Percentiles rank a stretch among this genome's conserved stretches.
These are phyloP conservation scores for Monosporozyma aquatica DNA, from an alignment of 805 yeast species.

Conservation along the genomic window DNA sequence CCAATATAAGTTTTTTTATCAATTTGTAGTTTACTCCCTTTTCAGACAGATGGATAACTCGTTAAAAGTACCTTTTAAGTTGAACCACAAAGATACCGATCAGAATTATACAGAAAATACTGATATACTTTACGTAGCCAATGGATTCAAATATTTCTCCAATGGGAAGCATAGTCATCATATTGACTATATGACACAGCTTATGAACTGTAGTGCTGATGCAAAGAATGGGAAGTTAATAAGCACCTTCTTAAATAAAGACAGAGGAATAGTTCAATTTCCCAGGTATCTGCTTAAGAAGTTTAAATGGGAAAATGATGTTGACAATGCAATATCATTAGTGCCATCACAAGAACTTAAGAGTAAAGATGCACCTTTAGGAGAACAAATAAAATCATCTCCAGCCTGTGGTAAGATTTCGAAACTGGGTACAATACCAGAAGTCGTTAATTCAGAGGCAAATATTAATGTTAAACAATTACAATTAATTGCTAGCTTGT, in stretches of 20 bases:
- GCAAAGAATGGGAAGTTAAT: not conserved
- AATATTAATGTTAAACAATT: constrained; percentile 45
- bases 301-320: not conserved
- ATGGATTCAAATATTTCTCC: not conserved
- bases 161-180: not conserved
- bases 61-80: too few relatives aligned
- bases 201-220: not conserved
- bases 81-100: too few relatives aligned
- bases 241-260: not conserved
- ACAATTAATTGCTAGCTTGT: constrained; percentile 38
- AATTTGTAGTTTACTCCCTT: too few relatives aligned
- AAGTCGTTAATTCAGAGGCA: constrained; percentile 10
- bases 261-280: not conserved
- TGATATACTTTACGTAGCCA: not conserved
- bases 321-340: not conserved
- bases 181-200: not conserved
- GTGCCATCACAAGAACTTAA: not conserved
- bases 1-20: too few relatives aligned
- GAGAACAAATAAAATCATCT: not conserved
- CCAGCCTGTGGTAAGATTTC: not conserved
- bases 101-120: too few relatives aligned
- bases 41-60: too few relatives aligned
- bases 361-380: not conserved
- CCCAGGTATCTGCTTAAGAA: not conserved
- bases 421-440: not conserved